Percentiles rank a stretch among this genome's conserved stretches.
Evolutionary conservation across 495 filamentous ascomycete genomes (phyloP).

Genomic region (Astrocystis sublimbata): DNA sequence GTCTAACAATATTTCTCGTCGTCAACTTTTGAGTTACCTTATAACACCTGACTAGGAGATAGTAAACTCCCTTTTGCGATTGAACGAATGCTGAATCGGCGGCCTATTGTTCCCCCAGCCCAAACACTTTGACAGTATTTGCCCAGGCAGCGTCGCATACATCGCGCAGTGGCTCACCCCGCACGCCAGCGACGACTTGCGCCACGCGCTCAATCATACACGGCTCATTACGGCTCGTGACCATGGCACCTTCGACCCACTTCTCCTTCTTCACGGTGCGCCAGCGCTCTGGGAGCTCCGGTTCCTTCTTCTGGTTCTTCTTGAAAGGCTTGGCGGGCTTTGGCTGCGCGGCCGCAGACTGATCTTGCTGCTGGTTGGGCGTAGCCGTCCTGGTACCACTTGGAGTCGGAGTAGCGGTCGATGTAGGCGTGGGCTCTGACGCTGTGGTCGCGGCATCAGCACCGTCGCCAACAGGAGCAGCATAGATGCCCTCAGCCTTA

Average conservation of each 20-base stretch:
- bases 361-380: constrained; percentile 22
- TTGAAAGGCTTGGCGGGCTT: constrained; percentile 34
- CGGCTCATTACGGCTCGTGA: constrained; percentile 92
- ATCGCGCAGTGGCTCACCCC: constrained; percentile 74
- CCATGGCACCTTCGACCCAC: constrained; percentile 76
- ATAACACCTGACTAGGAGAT: too few relatives aligned
- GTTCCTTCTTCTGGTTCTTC: constrained; percentile 47
- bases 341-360: constrained; percentile 20
- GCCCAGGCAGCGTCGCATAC: constrained; percentile 84
- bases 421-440: constrained; percentile 14
- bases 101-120: constrained; percentile 53
- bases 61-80: too few relatives aligned
- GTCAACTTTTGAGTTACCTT: too few relatives aligned
- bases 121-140: constrained; percentile 81
- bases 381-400: constrained; percentile 21
- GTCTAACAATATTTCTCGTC: too few relatives aligned
- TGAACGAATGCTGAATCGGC: too few relatives aligned
- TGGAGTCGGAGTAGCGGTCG: constrained; percentile 12
- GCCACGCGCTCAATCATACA: constrained; percentile 82
- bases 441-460: neutral
- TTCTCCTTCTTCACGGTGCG: constrained; percentile 86
- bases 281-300: constrained; percentile 49
- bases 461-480: neutral
- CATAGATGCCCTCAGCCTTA: constrained; percentile 13
- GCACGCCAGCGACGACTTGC: constrained; percentile 79